Conservation (phyloP, 192 early-diverging fungal genomes). For the Backusella luteola region DNA sequence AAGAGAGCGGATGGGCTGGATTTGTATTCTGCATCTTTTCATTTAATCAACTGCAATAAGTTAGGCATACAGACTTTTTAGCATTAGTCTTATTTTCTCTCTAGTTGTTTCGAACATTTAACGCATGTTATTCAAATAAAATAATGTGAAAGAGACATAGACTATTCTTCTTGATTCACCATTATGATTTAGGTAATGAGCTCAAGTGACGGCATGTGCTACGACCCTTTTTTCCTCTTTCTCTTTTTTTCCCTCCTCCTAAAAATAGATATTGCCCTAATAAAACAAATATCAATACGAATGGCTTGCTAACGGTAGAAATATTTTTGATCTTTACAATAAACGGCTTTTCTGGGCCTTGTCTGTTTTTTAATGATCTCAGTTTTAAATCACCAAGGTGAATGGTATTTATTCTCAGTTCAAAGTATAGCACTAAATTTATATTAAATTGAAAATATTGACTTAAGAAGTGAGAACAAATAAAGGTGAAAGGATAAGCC, state of each 20-base stretch:
- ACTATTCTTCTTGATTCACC: background rate
- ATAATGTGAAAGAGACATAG: background rate
- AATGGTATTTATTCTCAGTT: background rate
- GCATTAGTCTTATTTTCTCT: background rate
- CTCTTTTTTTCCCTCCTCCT: background rate
- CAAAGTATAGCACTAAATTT: background rate
- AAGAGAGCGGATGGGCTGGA: background rate
- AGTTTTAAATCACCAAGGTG: background rate
- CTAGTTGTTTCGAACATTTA: background rate
- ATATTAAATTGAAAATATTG: background rate
- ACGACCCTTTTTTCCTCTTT: background rate
- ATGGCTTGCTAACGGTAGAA: background rate
- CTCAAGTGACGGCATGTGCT: constrained; percentile 2
- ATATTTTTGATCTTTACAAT: background rate
- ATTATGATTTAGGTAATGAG: background rate
- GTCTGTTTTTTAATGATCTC: background rate
- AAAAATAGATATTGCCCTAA: background rate
- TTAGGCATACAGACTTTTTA: background rate
- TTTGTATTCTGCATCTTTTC: background rate
- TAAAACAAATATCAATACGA: background rate
- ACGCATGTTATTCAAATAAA: background rate
- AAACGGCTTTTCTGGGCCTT: background rate
- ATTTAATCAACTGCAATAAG: background rate
- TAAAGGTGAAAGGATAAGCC: background rate
- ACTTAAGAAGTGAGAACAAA: background rate